A percentile compares a stretch with the other conserved stretches of the same genome.
Conservation (phyloP, 2,329 filamentous ascomycete genomes). For the Colletotrichum costaricense region DNA sequence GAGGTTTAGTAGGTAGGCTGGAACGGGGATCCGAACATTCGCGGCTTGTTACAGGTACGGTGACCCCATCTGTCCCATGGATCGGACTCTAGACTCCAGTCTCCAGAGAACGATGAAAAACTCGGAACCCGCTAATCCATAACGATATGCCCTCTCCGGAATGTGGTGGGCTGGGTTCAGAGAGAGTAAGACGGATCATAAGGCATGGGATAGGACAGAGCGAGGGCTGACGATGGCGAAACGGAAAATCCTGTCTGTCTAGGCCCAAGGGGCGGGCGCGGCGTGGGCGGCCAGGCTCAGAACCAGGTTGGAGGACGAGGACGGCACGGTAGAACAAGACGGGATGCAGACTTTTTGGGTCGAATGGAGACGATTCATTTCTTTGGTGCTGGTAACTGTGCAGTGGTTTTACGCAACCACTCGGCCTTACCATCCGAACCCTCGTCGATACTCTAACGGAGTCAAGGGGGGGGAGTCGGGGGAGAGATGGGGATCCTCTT, state of each 20-base stretch:
- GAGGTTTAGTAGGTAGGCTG: too few species aligned
- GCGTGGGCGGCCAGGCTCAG: not conserved
- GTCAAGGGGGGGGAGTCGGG: not conserved
- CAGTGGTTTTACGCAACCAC: not conserved
- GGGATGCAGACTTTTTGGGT: not conserved
- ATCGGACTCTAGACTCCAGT: not conserved
- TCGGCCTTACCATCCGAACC: slow-evolving; percentile 1
- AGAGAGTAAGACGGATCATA: not conserved
- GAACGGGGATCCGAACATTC: not conserved
- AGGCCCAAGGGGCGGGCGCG: not conserved
- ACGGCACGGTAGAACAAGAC: not conserved
- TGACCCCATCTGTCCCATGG: too few species aligned
- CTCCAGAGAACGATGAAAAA: not conserved
- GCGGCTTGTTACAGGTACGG: too few species aligned
- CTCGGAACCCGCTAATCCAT: not conserved
- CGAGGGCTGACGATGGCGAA: not conserved
- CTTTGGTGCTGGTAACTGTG: not conserved
- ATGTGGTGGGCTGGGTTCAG: not conserved
- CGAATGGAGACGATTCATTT: slow-evolving; percentile 19
- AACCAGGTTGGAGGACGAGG: not conserved
- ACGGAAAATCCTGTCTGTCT: not conserved
- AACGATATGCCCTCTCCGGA: not conserved
- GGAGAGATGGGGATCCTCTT: not conserved
- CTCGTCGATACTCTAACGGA: not conserved
- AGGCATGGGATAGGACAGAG: slow-evolving; percentile 6